Percentiles rank a stretch among this genome's conserved stretches.
Conservation (phyloP, 805 yeast species). For the Blastobotrys attinorum region DNA sequence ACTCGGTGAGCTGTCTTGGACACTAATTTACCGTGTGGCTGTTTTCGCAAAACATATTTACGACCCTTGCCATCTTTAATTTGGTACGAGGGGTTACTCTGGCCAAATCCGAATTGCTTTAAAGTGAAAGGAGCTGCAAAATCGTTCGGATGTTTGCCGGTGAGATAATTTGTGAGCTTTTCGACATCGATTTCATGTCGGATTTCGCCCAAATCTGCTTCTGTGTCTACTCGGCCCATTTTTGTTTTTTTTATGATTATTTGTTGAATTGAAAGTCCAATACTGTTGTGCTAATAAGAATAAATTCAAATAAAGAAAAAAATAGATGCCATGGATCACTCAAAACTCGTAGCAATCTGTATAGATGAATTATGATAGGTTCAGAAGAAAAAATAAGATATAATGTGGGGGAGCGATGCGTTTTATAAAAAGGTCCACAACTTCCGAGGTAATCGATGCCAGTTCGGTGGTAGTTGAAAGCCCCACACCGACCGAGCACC, state of each 20-base stretch:
- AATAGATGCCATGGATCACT: too few species aligned
- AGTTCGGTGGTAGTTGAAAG: too few species aligned
- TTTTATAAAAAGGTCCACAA: too few species aligned
- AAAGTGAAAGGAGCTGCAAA: slow-evolving; percentile 30
- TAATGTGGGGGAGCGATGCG: too few species aligned
- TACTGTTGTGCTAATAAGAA: too few species aligned
- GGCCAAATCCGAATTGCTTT: slow-evolving; percentile 54
- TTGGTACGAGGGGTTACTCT: slow-evolving; percentile 55
- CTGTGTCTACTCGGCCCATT: slow-evolving; percentile 24
- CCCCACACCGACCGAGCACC: too few species aligned
- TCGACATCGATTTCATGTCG: slow-evolving; percentile 26
- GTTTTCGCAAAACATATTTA: slow-evolving; percentile 45
- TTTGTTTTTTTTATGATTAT: background rate
- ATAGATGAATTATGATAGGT: too few species aligned
- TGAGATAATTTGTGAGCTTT: slow-evolving; percentile 24
- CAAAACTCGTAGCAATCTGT: too few species aligned
- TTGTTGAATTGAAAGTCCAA: too few species aligned
- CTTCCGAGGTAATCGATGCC: too few species aligned
- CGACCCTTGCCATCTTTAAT: slow-evolving; percentile 34
- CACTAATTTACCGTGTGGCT: slow-evolving; percentile 45
- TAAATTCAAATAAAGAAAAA: too few species aligned
- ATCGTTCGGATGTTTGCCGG: slow-evolving; percentile 10
- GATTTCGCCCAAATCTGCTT: slow-evolving; percentile 26
- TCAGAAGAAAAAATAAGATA: too few species aligned
- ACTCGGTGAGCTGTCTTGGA: slow-evolving; percentile 55